These are phyloP conservation scores for Coelastrella sp. DNA, from an alignment of 139 green algal species.

Conservation along the genomic window DNA sequence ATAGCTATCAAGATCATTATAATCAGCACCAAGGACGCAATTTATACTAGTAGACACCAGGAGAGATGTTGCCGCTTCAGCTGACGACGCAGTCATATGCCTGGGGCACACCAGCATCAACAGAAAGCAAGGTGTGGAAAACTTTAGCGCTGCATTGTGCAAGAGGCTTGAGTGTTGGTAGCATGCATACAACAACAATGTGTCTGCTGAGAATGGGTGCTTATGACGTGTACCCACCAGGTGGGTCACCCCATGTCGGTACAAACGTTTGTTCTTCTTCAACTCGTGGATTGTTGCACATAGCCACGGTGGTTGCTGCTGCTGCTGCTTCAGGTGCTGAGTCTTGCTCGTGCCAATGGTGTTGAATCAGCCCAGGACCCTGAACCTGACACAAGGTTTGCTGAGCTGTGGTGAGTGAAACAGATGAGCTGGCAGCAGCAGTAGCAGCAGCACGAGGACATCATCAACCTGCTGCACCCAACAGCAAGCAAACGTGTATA, in stretches of 20 bases:
- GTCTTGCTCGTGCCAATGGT: slow-evolving; percentile 24
- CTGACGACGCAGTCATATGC: neutral
- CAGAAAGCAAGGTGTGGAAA: slow-evolving; percentile 3
- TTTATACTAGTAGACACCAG: neutral
- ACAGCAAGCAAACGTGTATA: too few species aligned
- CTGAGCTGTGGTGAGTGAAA: slow-evolving; percentile 24
- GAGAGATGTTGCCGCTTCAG: neutral
- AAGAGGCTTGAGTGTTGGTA: too few species aligned
- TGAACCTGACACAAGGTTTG: neutral
- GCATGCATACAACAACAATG: too few species aligned
- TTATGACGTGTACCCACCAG: too few species aligned
- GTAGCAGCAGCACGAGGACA: too few species aligned
- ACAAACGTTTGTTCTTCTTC: too few species aligned
- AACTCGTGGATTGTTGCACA: too few species aligned
- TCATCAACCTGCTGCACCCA: too few species aligned
- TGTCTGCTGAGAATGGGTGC: too few species aligned
- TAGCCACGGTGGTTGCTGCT: too few species aligned
- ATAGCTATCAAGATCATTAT: neutral
- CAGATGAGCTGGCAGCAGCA: neutral
- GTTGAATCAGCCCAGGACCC: neutral
- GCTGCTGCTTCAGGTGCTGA: neutral
- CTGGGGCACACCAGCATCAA: slow-evolving; percentile 5
- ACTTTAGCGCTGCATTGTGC: too few species aligned
- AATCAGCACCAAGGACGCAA: neutral
- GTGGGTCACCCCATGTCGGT: too few species aligned